A percentile compares a stretch with the other conserved stretches of the same genome.
phyloP scores from a whole-genome alignment of 176 grass and related monocot species.

The Zizania latifolia region DNA sequence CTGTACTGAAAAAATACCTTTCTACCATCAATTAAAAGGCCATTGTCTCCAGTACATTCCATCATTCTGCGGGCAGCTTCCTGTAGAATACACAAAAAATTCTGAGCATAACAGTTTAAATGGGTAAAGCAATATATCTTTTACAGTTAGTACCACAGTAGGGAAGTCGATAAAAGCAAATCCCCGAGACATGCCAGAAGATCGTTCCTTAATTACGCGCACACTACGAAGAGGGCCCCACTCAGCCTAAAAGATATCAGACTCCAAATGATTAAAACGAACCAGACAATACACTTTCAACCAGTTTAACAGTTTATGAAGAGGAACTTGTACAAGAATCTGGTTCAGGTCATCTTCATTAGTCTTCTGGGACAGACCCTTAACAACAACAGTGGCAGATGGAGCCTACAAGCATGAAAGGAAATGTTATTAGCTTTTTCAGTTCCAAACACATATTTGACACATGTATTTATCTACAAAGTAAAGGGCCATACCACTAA shows the following conservation, averaged over 20 bases:
- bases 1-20: conserved; percentile 88
- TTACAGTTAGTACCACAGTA: conserved; percentile 65
- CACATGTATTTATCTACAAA: neutral
- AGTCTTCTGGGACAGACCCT: conserved; percentile 75
- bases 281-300: conserved; percentile 47
- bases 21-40: conserved; percentile 75
- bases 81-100: conserved; percentile 35
- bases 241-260: conserved; percentile 90
- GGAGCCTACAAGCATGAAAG: conserved; percentile 58
- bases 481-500: conserved; percentile 48
- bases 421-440: conserved; percentile 7
- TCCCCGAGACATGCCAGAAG: conserved; percentile 74
- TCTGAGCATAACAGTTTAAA: conserved; percentile 24
- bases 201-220: conserved; percentile 91
- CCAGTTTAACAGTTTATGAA: conserved; percentile 46
- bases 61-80: conserved; percentile 90
- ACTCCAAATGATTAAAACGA: conserved; percentile 51
- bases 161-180: conserved; percentile 99
- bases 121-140: neutral
- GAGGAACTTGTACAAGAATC: conserved; percentile 77
- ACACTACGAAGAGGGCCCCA: conserved; percentile 93
- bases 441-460: neutral
- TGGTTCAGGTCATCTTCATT: conserved; percentile 93
- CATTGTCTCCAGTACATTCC: conserved; percentile 63
- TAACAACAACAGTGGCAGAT: conserved; percentile 87